A percentile compares a stretch with the other conserved stretches of the same genome.
Evolutionary conservation across 2,329 filamentous ascomycete species (phyloP).

Genomic region (Paecilomyces sp.): DNA sequence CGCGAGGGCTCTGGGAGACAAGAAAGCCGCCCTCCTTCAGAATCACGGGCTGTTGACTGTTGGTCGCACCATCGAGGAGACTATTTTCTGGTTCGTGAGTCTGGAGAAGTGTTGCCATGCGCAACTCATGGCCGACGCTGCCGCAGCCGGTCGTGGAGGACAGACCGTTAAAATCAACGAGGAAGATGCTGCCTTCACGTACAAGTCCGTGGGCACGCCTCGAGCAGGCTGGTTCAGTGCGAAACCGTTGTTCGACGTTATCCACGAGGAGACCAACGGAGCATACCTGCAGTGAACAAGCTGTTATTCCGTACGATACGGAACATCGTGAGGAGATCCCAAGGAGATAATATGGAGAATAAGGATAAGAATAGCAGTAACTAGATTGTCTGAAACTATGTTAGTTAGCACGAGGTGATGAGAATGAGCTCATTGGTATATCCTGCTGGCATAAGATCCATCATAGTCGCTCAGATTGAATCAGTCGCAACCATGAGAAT

Average conservation of each 20-base stretch:
- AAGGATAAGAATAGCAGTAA: neutral
- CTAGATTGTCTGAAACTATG: neutral
- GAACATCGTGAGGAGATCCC: neutral
- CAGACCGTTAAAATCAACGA: conserved; percentile 61
- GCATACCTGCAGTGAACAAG: conserved; percentile 44
- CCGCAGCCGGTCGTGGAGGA: conserved; percentile 50
- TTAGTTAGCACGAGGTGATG: neutral
- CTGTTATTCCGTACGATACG: neutral
- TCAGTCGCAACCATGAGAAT: too few relatives aligned
- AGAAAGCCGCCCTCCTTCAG: conserved; percentile 47
- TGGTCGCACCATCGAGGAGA: conserved; percentile 43
- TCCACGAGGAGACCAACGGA: conserved; percentile 53
- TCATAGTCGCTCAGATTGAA: too few relatives aligned
- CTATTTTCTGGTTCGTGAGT: conserved; percentile 48
- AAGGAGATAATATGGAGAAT: neutral
- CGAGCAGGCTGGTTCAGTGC: conserved; percentile 63
- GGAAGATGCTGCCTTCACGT: conserved; percentile 62
- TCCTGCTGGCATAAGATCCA: too few relatives aligned
- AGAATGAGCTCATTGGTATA: too few relatives aligned
- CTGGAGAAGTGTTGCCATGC: conserved; percentile 49
- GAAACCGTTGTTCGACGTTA: conserved; percentile 64
- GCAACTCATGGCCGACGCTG: conserved; percentile 48
- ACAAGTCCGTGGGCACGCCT: conserved; percentile 56
- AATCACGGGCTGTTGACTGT: conserved; percentile 49
- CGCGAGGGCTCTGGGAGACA: conserved; percentile 39